Evolutionary conservation across 1,284 basidiomycete genomes (phyloP).

Genomic region (Bondarzewia mesenterica): DNA sequence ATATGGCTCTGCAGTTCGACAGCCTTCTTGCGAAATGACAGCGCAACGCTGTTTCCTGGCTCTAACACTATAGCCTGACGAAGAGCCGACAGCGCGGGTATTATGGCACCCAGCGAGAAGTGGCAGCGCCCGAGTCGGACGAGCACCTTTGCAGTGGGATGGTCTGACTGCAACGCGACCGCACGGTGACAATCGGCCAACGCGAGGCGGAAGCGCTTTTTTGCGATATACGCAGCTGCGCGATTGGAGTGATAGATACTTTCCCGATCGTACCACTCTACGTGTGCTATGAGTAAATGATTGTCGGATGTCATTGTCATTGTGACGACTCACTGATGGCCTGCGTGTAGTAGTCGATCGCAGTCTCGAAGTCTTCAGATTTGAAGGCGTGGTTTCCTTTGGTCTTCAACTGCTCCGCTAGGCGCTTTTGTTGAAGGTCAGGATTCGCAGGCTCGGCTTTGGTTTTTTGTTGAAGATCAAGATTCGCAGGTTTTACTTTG

Average conservation of each 20-base stretch:
- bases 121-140: conserved; percentile 12
- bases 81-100: conserved; percentile 10
- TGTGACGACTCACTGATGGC: conserved; percentile 12
- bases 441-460: too few relatives aligned
- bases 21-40: conserved; percentile 6
- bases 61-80: conserved; percentile 10
- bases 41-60: conserved; percentile 5
- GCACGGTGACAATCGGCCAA: conserved; percentile 12
- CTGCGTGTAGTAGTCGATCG: conserved; percentile 1
- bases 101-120: conserved; percentile 7
- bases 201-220: conserved; percentile 4
- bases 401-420: not conserved
- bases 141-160: not conserved
- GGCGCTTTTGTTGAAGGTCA: not conserved
- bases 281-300: too few relatives aligned
- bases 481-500: too few relatives aligned
- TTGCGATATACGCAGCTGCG: conserved; percentile 6
- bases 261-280: conserved; percentile 2
- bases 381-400: conserved; percentile 2
- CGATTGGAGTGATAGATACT: conserved; percentile 6
- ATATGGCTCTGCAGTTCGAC: conserved; percentile 9
- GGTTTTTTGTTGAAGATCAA: too few relatives aligned
- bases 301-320: not conserved
- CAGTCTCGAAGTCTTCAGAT: not conserved
- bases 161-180: not conserved